Evolutionary conservation across 306 rosid genomes (phyloP), one percentile per base, ranked within the genome.

Genomic region (Prunus persica): DNA sequence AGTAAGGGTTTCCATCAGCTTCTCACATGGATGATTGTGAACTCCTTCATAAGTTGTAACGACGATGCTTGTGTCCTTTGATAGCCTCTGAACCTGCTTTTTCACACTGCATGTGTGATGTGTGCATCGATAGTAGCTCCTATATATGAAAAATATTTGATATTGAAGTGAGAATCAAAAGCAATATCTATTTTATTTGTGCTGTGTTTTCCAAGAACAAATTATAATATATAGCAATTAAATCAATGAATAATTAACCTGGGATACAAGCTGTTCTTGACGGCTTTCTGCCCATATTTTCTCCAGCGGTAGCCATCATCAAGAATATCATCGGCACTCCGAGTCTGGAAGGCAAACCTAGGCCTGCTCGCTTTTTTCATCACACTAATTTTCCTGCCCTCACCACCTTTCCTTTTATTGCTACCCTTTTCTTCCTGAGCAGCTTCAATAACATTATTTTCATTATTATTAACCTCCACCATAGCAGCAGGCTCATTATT

Each of bases 221-320:
- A 38, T 38, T 38, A 38, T 38, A 38, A 47, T 47, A 47, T 47
- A 11, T 47, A 47, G 52, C 52, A 25, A 13, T 24, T 24, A 56
- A n/a, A 8, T 18, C 3, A 45, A 76, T 1, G 32, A 24, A 76
- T 38, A 64, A n/a, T n/a, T n/a, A n/a, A 93, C 98, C 98, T 93
- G 46, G 97, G 97, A 87, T 81, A 81, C 24, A 73, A 60, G 87
- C 84, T 89, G 50, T 93, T 86, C 84, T 93, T 93, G 62, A 93
- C 98, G 78, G 97, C 85, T 84, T 93, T 93, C 84, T 93, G 98
- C 0, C 98, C 98, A 76, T 93, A 93, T 69, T 93, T 93, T 67
- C 98, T 87, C 98, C 98, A 93, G 22, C 97, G 93, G 63, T 87
- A 93, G 11, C 98, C 98, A 75, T 93, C 97, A 25, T 93, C 98